These are phyloP conservation scores for Syzygium grande DNA, from an alignment of 345 rosid genomes.

Conservation along the genomic window DNA sequence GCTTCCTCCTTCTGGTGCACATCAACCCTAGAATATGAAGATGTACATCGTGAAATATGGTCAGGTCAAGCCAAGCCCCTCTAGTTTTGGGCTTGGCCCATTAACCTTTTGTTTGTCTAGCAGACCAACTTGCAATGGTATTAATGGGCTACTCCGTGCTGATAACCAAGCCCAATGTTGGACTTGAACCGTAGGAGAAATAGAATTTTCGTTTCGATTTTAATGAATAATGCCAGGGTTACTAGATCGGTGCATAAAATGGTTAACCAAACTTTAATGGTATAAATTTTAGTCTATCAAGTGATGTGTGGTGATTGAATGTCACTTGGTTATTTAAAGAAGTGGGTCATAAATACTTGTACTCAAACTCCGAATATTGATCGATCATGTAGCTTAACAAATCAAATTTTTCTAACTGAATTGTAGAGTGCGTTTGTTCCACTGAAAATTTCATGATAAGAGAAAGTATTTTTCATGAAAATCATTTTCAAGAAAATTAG, in stretches of 20 bases:
- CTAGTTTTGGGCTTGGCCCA: not conserved
- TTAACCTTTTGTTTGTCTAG: not conserved
- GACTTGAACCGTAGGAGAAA: not conserved
- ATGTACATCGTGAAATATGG: not conserved
- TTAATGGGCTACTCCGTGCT: not conserved
- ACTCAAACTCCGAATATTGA: not conserved
- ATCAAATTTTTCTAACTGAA: not conserved
- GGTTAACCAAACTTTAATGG: not conserved
- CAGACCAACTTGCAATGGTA: not conserved
- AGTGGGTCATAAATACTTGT: rapidly evolving
- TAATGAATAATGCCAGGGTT: not conserved
- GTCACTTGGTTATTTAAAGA: not conserved
- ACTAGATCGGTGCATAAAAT: not conserved
- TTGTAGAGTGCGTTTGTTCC: too few species aligned
- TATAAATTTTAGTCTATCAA: not conserved
- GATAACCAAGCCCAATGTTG: not conserved
- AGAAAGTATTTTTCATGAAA: too few species aligned
- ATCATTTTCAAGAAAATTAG: too few species aligned
- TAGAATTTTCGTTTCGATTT: too few species aligned
- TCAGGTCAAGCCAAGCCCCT: not conserved
- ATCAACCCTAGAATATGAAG: not conserved
- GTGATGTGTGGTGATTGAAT: not conserved
- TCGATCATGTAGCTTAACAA: not conserved
- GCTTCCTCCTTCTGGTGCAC: not conserved
- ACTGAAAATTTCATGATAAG: too few species aligned